Conservation (phyloP, 495 filamentous ascomycete species). For the Clavariopsis aquatica region DNA sequence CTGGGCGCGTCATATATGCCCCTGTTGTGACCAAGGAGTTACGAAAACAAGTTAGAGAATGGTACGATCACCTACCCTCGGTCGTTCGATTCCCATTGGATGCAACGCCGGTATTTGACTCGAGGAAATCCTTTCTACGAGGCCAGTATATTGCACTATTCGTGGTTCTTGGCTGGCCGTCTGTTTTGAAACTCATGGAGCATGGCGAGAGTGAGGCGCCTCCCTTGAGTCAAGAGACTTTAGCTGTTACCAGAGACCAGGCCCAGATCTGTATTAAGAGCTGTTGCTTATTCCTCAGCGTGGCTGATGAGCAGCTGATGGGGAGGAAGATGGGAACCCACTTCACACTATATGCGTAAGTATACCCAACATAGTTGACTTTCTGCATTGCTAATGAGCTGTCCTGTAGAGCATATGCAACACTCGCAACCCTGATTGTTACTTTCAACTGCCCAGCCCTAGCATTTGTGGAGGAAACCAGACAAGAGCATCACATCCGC, state of each 20-base stretch:
- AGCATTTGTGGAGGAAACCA: slow-evolving; percentile 22
- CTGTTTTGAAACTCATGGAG: slow-evolving; percentile 31
- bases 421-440: slow-evolving; percentile 23
- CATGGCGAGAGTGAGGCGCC: slow-evolving; percentile 9
- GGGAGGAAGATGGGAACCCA: slow-evolving; percentile 28
- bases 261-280: slow-evolving; percentile 22
- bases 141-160: slow-evolving; percentile 31
- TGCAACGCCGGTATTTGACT: slow-evolving; percentile 30
- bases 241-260: slow-evolving; percentile 21
- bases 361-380: neutral
- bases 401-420: slow-evolving; percentile 21
- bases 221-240: neutral
- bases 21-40: slow-evolving; percentile 30
- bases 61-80: slow-evolving; percentile 32
- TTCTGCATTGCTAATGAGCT: neutral
- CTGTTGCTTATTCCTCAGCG: slow-evolving; percentile 18
- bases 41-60: slow-evolving; percentile 32
- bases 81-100: slow-evolving; percentile 26
- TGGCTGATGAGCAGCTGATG: slow-evolving; percentile 34
- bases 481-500: slow-evolving; percentile 24
- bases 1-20: slow-evolving; percentile 30
- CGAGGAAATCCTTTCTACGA: slow-evolving; percentile 27
- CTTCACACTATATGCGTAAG: slow-evolving; percentile 26
- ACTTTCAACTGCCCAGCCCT: slow-evolving; percentile 26
- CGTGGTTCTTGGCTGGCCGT: slow-evolving; percentile 32